Conservation (phyloP, 2,329 filamentous ascomycete species). For the Fusarium multiceps region DNA sequence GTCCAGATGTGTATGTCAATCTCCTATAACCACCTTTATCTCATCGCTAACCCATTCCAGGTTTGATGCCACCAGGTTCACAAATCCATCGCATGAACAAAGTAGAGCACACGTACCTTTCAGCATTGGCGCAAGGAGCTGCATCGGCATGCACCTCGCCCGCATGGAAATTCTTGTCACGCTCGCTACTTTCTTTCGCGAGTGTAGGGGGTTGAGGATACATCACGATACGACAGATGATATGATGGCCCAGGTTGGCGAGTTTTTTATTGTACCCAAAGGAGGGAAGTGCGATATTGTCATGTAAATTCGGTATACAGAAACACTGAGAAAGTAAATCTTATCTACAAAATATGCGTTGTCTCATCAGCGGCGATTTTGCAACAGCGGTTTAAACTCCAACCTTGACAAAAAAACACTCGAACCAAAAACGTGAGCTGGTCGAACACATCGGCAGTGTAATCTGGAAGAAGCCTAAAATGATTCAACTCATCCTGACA, state of each 20-base stretch:
- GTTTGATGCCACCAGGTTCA: not conserved
- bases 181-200: not conserved
- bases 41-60: not conserved
- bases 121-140: conserved; percentile 5
- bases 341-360: not conserved
- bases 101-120: conserved; percentile 12
- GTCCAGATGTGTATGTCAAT: not conserved
- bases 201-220: not conserved
- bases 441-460: not conserved
- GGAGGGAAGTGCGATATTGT: not conserved
- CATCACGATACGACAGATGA: not conserved
- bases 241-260: conserved; percentile 2
- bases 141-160: conserved; percentile 11
- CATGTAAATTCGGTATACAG: not conserved
- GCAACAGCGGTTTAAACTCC: not conserved
- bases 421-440: not conserved
- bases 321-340: not conserved
- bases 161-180: conserved; percentile 12
- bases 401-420: not conserved
- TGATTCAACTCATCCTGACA: not conserved
- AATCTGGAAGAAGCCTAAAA: not conserved
- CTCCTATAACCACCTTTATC: rapidly evolving
- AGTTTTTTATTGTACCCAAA: conserved; percentile 11
- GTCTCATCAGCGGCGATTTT: not conserved
- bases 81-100: not conserved